These are phyloP conservation scores for Venturia pyrina DNA, from an alignment of 2,329 filamentous ascomycete genomes.

Conservation along the genomic window DNA sequence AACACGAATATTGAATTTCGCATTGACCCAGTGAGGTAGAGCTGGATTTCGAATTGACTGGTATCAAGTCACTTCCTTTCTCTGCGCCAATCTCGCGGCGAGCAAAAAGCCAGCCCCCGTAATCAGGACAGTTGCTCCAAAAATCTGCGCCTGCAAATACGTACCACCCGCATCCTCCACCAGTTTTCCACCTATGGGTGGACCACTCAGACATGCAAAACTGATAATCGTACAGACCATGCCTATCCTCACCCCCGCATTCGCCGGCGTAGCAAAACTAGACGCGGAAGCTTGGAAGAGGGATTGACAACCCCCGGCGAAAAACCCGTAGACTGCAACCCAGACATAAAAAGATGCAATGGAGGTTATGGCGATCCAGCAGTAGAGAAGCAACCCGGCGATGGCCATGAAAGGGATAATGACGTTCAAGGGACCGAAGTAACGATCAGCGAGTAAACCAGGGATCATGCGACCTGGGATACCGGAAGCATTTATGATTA, in stretches of 20 bases:
- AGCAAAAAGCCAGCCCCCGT: neutral
- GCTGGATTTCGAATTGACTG: too few relatives aligned
- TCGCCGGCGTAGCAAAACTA: slow-evolving; percentile 27
- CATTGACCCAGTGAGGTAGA: too few relatives aligned
- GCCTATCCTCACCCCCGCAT: slow-evolving; percentile 3
- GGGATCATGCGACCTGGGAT: slow-evolving; percentile 45
- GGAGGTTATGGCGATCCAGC: slow-evolving; percentile 44
- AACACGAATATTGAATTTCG: too few relatives aligned
- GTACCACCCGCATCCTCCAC: neutral
- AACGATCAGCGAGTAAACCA: slow-evolving; percentile 43
- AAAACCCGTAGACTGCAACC: slow-evolving; percentile 35
- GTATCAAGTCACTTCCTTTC: neutral
- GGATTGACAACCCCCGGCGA: slow-evolving; percentile 34
- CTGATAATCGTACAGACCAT: slow-evolving; percentile 7
- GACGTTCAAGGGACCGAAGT: slow-evolving; percentile 45
- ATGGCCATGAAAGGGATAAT: slow-evolving; percentile 41
- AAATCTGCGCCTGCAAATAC: slow-evolving; percentile 9
- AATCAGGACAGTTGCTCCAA: neutral
- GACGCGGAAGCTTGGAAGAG: slow-evolving; percentile 35
- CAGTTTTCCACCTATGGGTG: slow-evolving; percentile 4
- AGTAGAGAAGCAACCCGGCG: slow-evolving; percentile 41
- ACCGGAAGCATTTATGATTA: slow-evolving; percentile 49
- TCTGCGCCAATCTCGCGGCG: neutral
- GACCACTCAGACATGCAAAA: slow-evolving; percentile 4
- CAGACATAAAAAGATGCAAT: slow-evolving; percentile 32